These are phyloP conservation scores for Durusdinium trenchii DNA, from an alignment of 73 alveolate genomes.

Conservation along the genomic window DNA sequence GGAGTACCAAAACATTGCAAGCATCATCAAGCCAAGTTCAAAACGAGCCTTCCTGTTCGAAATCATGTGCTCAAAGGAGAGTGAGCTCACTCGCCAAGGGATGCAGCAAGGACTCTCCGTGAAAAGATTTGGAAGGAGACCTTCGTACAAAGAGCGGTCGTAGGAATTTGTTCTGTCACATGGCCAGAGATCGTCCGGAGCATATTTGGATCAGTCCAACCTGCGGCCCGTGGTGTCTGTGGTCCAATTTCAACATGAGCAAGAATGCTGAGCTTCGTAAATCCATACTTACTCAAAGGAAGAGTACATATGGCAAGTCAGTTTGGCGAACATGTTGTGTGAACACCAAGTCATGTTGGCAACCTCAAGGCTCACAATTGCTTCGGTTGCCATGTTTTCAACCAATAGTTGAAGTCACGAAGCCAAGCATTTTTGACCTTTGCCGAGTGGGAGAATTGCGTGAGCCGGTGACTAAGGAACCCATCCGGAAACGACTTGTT, in stretches of 20 bases:
- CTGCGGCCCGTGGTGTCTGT: not conserved
- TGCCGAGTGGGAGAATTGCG: not conserved
- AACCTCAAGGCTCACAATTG: not conserved
- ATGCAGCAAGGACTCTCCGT: not conserved
- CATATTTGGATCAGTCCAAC: not conserved
- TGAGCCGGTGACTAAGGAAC: not conserved
- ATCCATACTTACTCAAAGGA: not conserved
- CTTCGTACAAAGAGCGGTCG: not conserved
- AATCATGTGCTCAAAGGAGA: not conserved
- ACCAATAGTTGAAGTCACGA: not conserved
- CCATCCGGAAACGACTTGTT: not conserved
- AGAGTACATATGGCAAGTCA: not conserved
- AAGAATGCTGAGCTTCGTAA: not conserved
- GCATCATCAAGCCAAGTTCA: too few relatives aligned
- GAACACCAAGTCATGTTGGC: too few relatives aligned
- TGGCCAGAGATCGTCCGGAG: not conserved
- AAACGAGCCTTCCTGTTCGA: not conserved
- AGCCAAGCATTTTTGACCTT: not conserved
- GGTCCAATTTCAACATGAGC: not conserved
- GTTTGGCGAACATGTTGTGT: not conserved
- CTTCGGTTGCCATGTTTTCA: not conserved
- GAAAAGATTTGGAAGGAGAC: not conserved
- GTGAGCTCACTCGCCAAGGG: not conserved
- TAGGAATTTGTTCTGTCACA: not conserved
- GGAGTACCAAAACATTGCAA: too few relatives aligned